Percentiles rank a stretch among this genome's conserved stretches.
Evolutionary conservation across 257 asterid species (phyloP).

Genomic region (Solanum dulcamara): DNA sequence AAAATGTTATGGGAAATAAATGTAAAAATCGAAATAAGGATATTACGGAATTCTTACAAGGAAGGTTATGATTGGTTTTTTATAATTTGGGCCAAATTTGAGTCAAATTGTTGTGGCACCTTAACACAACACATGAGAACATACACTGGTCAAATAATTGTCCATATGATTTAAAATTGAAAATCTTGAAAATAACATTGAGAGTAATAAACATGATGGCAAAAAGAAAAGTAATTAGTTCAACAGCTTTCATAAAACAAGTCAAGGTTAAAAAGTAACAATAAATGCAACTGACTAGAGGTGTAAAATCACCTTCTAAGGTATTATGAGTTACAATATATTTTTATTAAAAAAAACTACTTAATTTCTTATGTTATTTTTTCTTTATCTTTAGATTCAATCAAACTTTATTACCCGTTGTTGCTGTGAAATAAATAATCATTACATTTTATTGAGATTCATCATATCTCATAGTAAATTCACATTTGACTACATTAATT

Average conservation of each 20-base stretch:
- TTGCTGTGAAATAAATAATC: background rate
- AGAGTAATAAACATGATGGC: background rate
- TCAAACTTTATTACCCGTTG: background rate
- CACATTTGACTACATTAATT: background rate
- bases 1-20: too few species aligned
- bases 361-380: too few species aligned
- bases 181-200: background rate
- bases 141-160: too few species aligned
- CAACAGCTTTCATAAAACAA: background rate
- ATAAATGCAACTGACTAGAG: background rate
- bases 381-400: background rate
- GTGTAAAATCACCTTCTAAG: background rate
- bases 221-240: background rate
- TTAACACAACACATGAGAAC: too few species aligned
- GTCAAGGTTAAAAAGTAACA: background rate
- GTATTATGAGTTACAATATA: background rate
- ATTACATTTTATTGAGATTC: background rate
- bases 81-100: too few species aligned
- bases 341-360: too few species aligned
- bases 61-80: too few species aligned
- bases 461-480: background rate
- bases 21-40: too few species aligned
- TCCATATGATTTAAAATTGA: too few species aligned
- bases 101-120: too few species aligned
- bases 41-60: too few species aligned